Base-by-base conservation (phyloP, 2,329 filamentous ascomycete species). In the Ceratocystis cubensis region DNA sequence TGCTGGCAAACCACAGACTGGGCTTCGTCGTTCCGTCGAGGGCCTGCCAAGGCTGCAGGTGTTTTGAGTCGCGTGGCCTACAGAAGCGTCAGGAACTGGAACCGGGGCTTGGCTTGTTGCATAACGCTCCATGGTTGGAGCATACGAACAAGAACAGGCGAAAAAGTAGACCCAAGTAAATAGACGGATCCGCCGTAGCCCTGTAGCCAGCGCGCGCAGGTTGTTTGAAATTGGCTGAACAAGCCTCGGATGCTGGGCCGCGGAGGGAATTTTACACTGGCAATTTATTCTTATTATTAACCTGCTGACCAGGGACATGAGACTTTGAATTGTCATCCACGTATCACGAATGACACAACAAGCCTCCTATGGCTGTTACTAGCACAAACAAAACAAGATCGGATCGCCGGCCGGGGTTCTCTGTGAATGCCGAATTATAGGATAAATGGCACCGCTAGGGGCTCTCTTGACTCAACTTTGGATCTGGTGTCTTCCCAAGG, bases 161-260 rank as follows among this genome's bases (percentile, higher is more conserved):
- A 20, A 48, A 41, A 41, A 41, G 37, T 15, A 41, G 37, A 15
- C 37, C 13, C 37, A 4, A 41, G 13, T 41, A 41, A 4, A 41
- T 41, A 15, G 3, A 41, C 10, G 37, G 37, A 41, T 41, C 10
- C 37, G 37, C 3, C 37, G 22, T 25, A 7, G 6, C 53, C 25
- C 28, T 57, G 53, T 57, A 57, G 28, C 37, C 37, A 41, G 37
- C 22, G 53, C 53, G 25, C 53, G 53, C 25, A n/a, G 22, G 53
- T 57, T 33, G 53, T 57, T 57, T 57, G 53, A 57, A 57, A n/a
- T 53, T 57, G 53, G 53, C 53, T 50, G n/a, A 33, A 57, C 22
- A 17, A 15, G 13, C 10, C 25, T 33, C 53, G 53, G 53, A 57
- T 50, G 48, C 48, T 50, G 48, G 48, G 20, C 48, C 48, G 48